A percentile compares a stretch with the other conserved stretches of the same genome.
These are phyloP conservation scores for Fusarium continuum DNA, from an alignment of 2,329 filamentous ascomycete species.

Conservation along the genomic window DNA sequence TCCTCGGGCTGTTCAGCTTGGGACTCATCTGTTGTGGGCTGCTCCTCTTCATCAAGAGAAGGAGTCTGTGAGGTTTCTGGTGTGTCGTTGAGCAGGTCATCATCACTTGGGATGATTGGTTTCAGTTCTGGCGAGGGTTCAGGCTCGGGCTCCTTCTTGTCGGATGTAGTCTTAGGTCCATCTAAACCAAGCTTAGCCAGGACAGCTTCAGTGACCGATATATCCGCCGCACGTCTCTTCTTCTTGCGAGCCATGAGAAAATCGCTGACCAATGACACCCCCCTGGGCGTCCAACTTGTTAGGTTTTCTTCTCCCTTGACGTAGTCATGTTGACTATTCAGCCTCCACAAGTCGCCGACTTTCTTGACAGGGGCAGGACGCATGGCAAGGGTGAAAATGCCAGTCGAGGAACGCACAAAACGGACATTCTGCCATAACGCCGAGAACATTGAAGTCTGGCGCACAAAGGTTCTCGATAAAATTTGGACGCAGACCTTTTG, in stretches of 20 bases:
- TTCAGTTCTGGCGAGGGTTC: constrained; percentile 50
- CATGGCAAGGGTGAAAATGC: constrained; percentile 86
- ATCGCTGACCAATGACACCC: constrained; percentile 90
- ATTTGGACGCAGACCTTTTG: constrained; percentile 86
- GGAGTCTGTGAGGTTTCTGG: constrained; percentile 61
- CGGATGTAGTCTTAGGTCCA: constrained; percentile 49
- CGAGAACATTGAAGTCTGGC: constrained; percentile 87
- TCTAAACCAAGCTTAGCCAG: constrained; percentile 67
- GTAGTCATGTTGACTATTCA: constrained; percentile 94
- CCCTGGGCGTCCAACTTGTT: constrained; percentile 84
- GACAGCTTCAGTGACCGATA: constrained; percentile 77
- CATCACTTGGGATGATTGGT: constrained; percentile 60
- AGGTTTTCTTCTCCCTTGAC: constrained; percentile 95
- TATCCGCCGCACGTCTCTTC: constrained; percentile 77
- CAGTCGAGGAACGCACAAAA: constrained; percentile 86
- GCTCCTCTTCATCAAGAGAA: constrained; percentile 46
- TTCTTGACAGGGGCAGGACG: constrained; percentile 90
- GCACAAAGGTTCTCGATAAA: constrained; percentile 81
- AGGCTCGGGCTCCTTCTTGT: constrained; percentile 49
- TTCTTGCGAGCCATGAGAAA: constrained; percentile 80
- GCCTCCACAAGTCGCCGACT: constrained; percentile 92
- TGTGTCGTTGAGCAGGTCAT: constrained; percentile 67
- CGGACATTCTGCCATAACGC: constrained; percentile 85
- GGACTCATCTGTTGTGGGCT: neutral
- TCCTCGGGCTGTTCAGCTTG: neutral